Base-by-base conservation (phyloP, 2,329 filamentous ascomycete species). In the Sporothrix humicola region DNA sequence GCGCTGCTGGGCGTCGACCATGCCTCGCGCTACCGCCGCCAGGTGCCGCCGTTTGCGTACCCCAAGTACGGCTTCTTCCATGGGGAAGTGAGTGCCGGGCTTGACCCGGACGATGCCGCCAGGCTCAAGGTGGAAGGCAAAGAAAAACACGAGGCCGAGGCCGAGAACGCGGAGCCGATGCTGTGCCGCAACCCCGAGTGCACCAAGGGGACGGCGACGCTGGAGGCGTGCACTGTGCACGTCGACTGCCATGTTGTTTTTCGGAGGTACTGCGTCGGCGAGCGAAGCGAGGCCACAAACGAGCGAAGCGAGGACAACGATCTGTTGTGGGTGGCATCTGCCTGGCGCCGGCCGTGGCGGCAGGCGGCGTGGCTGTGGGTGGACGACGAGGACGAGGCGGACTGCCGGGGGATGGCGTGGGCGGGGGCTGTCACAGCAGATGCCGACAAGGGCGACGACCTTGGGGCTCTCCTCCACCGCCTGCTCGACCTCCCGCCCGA, bases 171-270 rank as follows among this genome's bases (percentile, higher is more conserved):
- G 37, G n/a, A 6, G 7, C 52, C 54, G 26, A 48, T 44, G 58
- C 7, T 72, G 46, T 72, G 70, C 70, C 70, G 70, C 58, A 37
- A 52, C 59, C n/a, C 58, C 12, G 44, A 17, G 15, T 72, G 70
- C 31, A 37, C 58, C 10, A 46, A 52, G n/a, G 44, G 46, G 4
- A 44, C 58, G 17, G 58, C 26, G 9, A 42, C 46, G 26, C 46
- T 63, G 23, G 70, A 72, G 26, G 70, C 70, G 26, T 72, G 70
- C 31, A 72, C 70, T 0, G 70, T 72, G 23, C 70, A 72, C 17
- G 58, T 52, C 8, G 59, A 56, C 70, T 72, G 70, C 58, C 26
- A 44, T 23, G 44, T 17, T 13, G 5, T 72, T 46, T 72, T 72
- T n/a, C 31, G 31, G 31, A 63, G 20, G 15, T 8, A 63, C 26